Base-by-base conservation (phyloP, 1,139 yeast genomes). In the Saccharomyces hybrid region DNA sequence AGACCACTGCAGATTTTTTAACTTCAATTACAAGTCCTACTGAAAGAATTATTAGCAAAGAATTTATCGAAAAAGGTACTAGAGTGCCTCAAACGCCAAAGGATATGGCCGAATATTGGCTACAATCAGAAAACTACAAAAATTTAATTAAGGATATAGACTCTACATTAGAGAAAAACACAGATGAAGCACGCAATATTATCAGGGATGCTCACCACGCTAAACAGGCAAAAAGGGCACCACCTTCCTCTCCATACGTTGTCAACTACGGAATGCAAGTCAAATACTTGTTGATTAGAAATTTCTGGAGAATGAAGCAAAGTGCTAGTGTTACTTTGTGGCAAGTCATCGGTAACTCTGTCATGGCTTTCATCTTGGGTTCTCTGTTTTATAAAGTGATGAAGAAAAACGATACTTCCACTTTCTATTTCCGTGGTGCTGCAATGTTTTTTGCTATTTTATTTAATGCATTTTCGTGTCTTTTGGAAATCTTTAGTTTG, bases 1-100 rank as follows among this genome's bases (percentile, higher is more conserved):
- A 85, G 73, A 85, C 95, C 8, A 84, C 93, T 56, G 88, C 91
- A 14, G 96, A 88, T 68, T 88, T 80, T 69, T 74, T 88, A 64
- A 88, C 96, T 1, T 82, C 95, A 1, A 74, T 88, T 51, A 85
- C 95, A 2, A 83, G 84, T 62, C 91, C 95, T 6, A 71, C 76
- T 4, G 95, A 85, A 69, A 79, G 95, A 69, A 70, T 74, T 13
- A 70, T 79, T 5, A 65, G 66, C 47, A 50, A 57, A 51, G 68
- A 64, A 4, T 61, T 52, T 52, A 27, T 60, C 3, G 70, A 71
- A 55, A 68, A 73, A 16, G 95, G 91, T 1, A 77, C 64, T 56
- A 73, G 71, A 55, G 89, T 85, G 44, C 96, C 96, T 47, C 75
- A 78, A 55, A 83, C 90, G 9, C 80, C 95, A 6, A 72, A 73